phyloP scores from a whole-genome alignment of 495 filamentous ascomycete genomes.

The Hyaloscypha variabilis region DNA sequence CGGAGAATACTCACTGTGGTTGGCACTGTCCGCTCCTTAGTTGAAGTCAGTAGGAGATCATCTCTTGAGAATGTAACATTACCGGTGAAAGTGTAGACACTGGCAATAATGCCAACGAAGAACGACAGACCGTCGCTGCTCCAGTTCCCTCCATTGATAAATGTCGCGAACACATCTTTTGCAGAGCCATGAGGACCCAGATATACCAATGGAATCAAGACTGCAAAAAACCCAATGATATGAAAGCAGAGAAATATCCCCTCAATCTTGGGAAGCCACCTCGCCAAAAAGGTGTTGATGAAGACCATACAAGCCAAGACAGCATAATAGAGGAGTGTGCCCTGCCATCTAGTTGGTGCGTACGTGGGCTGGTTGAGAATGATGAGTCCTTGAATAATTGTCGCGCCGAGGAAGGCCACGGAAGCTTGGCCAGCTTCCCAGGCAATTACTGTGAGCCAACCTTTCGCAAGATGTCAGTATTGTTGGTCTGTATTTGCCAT shows the following conservation, averaged over 20 bases:
- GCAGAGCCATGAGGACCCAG: constrained; percentile 36
- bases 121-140: constrained; percentile 43
- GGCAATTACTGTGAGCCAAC: constrained; percentile 26
- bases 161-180: constrained; percentile 46
- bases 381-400: constrained; percentile 27
- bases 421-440: constrained; percentile 20
- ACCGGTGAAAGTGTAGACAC: constrained; percentile 40
- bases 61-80: constrained; percentile 6
- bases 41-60: constrained; percentile 3
- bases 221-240: constrained; percentile 48
- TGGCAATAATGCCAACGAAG: constrained; percentile 46
- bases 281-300: constrained; percentile 35
- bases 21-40: constrained; percentile 12
- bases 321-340: constrained; percentile 45
- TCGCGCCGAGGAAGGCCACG: constrained; percentile 12
- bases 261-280: constrained; percentile 43
- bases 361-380: constrained; percentile 37
- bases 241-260: constrained; percentile 47
- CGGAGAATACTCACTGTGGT: neutral
- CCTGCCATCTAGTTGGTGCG: constrained; percentile 47
- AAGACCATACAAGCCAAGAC: constrained; percentile 40
- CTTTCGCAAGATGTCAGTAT: neutral
- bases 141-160: constrained; percentile 46
- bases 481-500: neutral
- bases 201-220: constrained; percentile 45